phyloP scores from a whole-genome alignment of 768 basidiomycete species.

The Pleurotus pulmonarius region DNA sequence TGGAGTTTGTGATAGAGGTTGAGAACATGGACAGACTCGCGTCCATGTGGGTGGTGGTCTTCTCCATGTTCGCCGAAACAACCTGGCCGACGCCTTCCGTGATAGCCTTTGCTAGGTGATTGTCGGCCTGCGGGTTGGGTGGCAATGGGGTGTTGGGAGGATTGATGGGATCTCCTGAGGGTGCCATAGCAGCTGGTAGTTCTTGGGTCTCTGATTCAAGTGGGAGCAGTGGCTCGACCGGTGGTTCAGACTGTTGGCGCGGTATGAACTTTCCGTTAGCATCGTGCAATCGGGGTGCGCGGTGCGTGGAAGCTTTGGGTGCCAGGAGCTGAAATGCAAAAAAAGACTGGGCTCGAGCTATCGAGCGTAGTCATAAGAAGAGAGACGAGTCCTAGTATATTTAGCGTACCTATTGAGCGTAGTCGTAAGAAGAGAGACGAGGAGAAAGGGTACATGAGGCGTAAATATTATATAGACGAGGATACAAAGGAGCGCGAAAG shows the following conservation, averaged over 20 bases:
- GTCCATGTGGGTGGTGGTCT: neutral
- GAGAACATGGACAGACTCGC: neutral
- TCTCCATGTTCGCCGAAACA: neutral
- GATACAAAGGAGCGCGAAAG: neutral
- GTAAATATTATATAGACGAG: no score
- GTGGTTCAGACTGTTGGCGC: neutral
- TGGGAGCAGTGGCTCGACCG: neutral
- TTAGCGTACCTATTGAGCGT: slow-evolving; percentile 1
- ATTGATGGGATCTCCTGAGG: neutral
- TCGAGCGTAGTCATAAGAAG: slow-evolving; percentile 1
- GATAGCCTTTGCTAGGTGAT: neutral
- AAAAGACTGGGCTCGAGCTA: neutral
- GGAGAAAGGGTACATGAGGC: neutral
- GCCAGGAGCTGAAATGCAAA: neutral
- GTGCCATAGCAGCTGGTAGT: neutral
- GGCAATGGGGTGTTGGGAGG: neutral
- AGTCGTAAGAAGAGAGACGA: neutral
- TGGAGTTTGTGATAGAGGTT: neutral
- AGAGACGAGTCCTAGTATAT: neutral
- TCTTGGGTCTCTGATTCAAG: neutral
- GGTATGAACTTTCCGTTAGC: neutral
- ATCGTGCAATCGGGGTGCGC: neutral
- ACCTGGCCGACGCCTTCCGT: neutral
- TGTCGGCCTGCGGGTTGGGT: neutral
- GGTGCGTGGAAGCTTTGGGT: neutral